Conservation (phyloP, 2,329 filamentous ascomycete genomes). For the Fulvia fulva region DNA sequence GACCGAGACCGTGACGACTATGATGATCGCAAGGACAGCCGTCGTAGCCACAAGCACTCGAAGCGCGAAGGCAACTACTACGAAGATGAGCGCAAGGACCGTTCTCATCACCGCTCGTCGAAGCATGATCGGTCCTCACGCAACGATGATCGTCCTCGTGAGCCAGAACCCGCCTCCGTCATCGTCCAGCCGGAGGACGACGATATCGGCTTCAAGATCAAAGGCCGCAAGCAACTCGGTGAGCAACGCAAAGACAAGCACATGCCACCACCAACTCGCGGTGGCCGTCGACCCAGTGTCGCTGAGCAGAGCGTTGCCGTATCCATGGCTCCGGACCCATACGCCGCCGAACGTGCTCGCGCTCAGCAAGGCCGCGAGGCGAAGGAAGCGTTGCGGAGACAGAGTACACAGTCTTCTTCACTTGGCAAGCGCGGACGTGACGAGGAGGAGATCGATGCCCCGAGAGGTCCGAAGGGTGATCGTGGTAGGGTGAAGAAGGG, state of each 20-base stretch:
- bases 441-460: constrained; percentile 28
- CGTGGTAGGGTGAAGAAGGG: constrained; percentile 41
- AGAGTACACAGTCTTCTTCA: constrained; percentile 38
- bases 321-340: constrained; percentile 27
- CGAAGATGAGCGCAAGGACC: constrained; percentile 46
- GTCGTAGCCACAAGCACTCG: constrained; percentile 38
- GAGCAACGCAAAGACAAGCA: constrained; percentile 17
- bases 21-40: constrained; percentile 23
- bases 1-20: constrained; percentile 34
- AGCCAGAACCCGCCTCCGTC: constrained; percentile 16
- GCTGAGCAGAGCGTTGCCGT: constrained; percentile 7
- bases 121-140: constrained; percentile 41
- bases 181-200: constrained; percentile 27
- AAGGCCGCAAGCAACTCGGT: constrained; percentile 35
- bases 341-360: constrained; percentile 33
- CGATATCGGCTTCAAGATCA: constrained; percentile 48
- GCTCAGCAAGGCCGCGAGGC: constrained; percentile 48
- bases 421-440: constrained; percentile 35
- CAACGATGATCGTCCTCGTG: constrained; percentile 30
- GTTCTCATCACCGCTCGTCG: constrained; percentile 31
- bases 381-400: constrained; percentile 63
- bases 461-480: constrained; percentile 49
- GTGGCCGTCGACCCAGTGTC: constrained; percentile 12
- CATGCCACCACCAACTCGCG: constrained; percentile 28
- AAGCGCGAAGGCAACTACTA: constrained; percentile 47